Evolutionary conservation across 257 asterid species (phyloP).

Genomic region (Solanum bukasovii): DNA sequence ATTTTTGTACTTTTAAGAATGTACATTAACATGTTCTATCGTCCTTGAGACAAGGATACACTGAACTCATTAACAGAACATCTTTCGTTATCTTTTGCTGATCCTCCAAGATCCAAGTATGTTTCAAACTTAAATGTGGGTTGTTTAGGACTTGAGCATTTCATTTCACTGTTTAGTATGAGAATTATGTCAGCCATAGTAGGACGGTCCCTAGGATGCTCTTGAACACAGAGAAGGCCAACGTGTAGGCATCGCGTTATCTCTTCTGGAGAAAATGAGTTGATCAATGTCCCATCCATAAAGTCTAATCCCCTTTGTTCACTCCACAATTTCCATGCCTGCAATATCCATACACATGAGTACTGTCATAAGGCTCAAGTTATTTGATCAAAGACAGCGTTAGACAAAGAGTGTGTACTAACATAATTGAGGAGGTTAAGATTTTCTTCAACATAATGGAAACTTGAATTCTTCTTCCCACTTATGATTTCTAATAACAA

Average conservation of each 20-base stretch:
- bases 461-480: conserved; percentile 7
- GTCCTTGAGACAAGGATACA: not conserved
- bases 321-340: conserved; percentile 10
- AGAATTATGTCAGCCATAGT: not conserved
- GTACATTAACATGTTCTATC: not conserved
- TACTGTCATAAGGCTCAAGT: not conserved
- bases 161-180: conserved; percentile 11
- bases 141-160: conserved; percentile 8
- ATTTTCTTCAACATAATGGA: not conserved
- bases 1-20: not conserved
- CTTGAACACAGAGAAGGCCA: conserved; percentile 8
- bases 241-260: not conserved
- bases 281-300: not conserved
- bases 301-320: not conserved
- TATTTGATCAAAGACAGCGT: not conserved
- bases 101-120: not conserved
- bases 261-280: not conserved
- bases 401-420: not conserved
- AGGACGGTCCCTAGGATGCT: not conserved
- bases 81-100: not conserved
- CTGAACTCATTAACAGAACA: not conserved
- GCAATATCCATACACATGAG: not conserved
- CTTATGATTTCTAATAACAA: conserved; percentile 3
- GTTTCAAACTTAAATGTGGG: conserved; percentile 6
- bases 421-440: conserved; percentile 2